Conservation (phyloP, 2,329 filamentous ascomycete species). For the Plenodomus tracheiphilus region DNA sequence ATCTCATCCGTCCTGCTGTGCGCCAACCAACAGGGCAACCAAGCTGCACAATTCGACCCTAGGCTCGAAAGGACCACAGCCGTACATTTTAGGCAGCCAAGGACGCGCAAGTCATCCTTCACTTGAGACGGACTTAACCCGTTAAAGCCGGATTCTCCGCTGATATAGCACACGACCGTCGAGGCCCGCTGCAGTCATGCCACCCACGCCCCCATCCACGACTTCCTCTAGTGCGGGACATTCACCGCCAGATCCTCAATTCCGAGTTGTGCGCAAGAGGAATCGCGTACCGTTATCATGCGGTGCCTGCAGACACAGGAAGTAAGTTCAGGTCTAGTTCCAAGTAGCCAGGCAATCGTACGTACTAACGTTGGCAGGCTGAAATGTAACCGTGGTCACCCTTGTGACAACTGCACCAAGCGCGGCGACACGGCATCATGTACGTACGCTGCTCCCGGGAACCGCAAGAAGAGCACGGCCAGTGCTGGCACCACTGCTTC, state of each 20-base stretch:
- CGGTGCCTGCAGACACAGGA: slow-evolving; percentile 86
- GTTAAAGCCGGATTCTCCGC: slow-evolving; percentile 23
- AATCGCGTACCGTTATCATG: slow-evolving; percentile 92
- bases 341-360: not conserved
- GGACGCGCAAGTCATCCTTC: slow-evolving; percentile 6
- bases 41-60: slow-evolving; percentile 8
- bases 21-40: slow-evolving; percentile 6
- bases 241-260: slow-evolving; percentile 85
- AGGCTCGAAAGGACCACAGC: not conserved
- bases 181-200: slow-evolving; percentile 55
- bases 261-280: slow-evolving; percentile 85
- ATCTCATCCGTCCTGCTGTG: slow-evolving; percentile 7
- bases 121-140: slow-evolving; percentile 28
- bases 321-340: slow-evolving; percentile 58
- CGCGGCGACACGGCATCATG: slow-evolving; percentile 80
- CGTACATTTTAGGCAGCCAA: slow-evolving; percentile 3
- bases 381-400: slow-evolving; percentile 90
- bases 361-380: slow-evolving; percentile 53
- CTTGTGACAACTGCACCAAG: slow-evolving; percentile 94
- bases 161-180: slow-evolving; percentile 1
- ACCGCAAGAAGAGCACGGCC: slow-evolving; percentile 69
- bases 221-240: slow-evolving; percentile 75
- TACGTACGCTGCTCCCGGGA: slow-evolving; percentile 72
- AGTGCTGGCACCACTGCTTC: slow-evolving; percentile 62
- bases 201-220: slow-evolving; percentile 76